Evolutionary conservation across 73 alveolate species (phyloP).

Genomic region (Paramecium sexaurelia): DNA sequence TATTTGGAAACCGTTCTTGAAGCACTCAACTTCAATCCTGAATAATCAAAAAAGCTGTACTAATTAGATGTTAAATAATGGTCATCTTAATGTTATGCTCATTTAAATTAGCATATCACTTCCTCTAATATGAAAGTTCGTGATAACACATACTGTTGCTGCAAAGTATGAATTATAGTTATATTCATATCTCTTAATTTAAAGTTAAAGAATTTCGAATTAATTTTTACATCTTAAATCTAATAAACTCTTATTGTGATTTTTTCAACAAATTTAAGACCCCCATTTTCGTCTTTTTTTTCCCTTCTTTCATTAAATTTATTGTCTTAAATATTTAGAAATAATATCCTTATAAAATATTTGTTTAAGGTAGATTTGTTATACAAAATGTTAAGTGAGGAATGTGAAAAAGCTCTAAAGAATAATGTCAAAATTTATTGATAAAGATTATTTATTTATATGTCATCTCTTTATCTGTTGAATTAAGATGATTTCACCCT

Average conservation of each 20-base stretch:
- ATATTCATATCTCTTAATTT: not conserved
- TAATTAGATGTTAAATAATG: not conserved
- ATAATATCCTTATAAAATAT: too few species aligned
- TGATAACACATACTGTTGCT: not conserved
- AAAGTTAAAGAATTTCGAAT: not conserved
- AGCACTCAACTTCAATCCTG: not conserved
- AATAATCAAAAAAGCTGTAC: not conserved
- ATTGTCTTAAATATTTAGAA: too few species aligned
- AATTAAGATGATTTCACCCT: too few species aligned
- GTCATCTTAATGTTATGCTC: slow-evolving; percentile 6
- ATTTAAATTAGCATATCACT: not conserved
- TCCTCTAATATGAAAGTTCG: not conserved
- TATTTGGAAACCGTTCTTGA: slow-evolving; percentile 25
- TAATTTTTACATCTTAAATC: not conserved
- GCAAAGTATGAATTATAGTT: not conserved
- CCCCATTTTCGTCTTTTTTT: not conserved
- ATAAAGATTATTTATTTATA: too few species aligned
- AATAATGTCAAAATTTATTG: too few species aligned
- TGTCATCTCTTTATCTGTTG: too few species aligned
- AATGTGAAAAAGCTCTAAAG: too few species aligned
- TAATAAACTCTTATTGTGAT: not conserved
- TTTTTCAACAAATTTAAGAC: not conserved
- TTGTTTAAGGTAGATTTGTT: too few species aligned
- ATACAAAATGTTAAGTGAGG: too few species aligned
- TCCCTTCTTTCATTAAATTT: not conserved